Evolutionary conservation across 176 grass and related monocot genomes (phyloP), one percentile per base, ranked within the genome.

Genomic region (Carex cristatella): DNA sequence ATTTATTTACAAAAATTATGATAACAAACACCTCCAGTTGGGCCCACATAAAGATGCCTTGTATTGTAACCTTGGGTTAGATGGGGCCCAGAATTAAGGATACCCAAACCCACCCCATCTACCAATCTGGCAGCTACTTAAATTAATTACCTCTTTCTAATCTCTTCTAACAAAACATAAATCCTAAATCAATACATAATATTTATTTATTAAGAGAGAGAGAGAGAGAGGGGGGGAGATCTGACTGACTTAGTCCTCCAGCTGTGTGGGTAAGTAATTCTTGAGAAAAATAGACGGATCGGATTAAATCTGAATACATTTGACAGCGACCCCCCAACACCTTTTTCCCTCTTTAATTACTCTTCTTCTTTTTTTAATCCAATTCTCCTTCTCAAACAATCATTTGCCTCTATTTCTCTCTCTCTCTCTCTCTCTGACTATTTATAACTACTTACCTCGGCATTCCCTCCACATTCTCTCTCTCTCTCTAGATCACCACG

Each of bases 401-500:
- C 32, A 81, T 81, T 42, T 46, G 32, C 69, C 35, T 58, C 37
- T 33, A 54, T 37, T 15, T 63, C 31, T 38, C 28, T 61, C 33
- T 19, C 18, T 33, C 58, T 33, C 32, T 35, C 38, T 62, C 33
- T 65, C 42, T 33, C 10, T 67, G 10, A 49, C 40, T 82, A 62
- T 53, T 30, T 66, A 40, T 66, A 53, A 49, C 63, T 82, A 59
- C 40, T 14, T 78, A 67, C 80, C 38, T 67, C 27, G 38, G 19
- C 44, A 38, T 66, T 82, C 80, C 40, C 80, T 82, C 80, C 80
- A 67, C 35, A 62, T 35, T 30, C 35, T 38, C 23, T 79, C 75
- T 63, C 79, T 64, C 80, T 82, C 80, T 66, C 80, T 82, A 37
- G 46, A 59, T 79, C 49, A 57, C n/a, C 48, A 51, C 12, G 3